Evolutionary conservation across 148 eudicot genomes (phyloP), one percentile per base, ranked within the genome.

Genomic region (Arctostaphylos glauca): DNA sequence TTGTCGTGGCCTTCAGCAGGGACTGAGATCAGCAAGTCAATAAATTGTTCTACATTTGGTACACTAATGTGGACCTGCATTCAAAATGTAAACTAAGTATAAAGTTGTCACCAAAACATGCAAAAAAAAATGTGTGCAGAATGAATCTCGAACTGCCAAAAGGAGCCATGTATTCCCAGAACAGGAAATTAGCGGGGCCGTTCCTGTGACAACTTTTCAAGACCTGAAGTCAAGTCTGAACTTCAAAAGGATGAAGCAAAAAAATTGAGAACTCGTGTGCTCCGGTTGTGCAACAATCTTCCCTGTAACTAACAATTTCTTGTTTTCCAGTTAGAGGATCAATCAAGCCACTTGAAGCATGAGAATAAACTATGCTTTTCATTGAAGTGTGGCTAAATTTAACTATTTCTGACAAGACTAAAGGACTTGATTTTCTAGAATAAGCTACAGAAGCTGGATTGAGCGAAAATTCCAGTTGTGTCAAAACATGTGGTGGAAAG

Each of bases 41-140:
- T 93, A 84, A 94, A 93, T 86, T 96, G 95, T 84, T 89, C 89
- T n/a, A 92, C 92, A 82, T 93, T 93, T 54, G 99, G 98, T 13
- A 59, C 80, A 87, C 99, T 94, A 89, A 93, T 89, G 85, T 96
- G 99, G 82, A 96, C 98, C 99, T 96, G 90, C 81, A 85, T 54
- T 46, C 43, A 79, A 60, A 56, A 83, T 12, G n/a, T 67, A 41
- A 81, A 43, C 2, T 14, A 25, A 58, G 54, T 44, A 43, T 47
- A 78, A n/a, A 1, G 16, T 23, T 58, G 23, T 44, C 44, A 64
- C 0, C 59, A 47, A 74, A 53, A 83, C 23, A 83, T 64, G 64
- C 41, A 23, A 31, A 23, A 60, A 2, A 23, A 14, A 19, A 16
- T 4, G 31, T 15, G 6, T 6, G 19, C 5, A 7, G 44, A 7